Evolutionary conservation across 1,284 basidiomycete species (phyloP).

Genomic region (Earliella scabrosa): DNA sequence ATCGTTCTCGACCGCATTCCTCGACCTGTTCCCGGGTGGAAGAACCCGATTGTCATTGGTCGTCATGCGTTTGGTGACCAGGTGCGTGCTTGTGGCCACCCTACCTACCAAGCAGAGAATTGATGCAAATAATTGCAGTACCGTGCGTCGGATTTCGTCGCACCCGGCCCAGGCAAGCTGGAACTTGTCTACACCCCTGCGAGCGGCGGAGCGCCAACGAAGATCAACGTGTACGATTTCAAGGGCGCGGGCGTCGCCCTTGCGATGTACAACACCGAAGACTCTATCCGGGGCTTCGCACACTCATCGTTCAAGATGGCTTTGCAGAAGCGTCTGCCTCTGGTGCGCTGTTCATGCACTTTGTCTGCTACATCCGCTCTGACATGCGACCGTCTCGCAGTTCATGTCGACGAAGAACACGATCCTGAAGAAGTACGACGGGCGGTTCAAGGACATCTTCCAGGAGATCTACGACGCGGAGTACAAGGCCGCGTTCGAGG

Average conservation of each 20-base stretch:
- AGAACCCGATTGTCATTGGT: slow-evolving; percentile 95
- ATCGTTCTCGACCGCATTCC: slow-evolving; percentile 93
- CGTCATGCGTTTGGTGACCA: slow-evolving; percentile 98
- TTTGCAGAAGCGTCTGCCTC: slow-evolving; percentile 91
- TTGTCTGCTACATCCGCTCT: neutral
- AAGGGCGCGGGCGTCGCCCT: slow-evolving; percentile 88
- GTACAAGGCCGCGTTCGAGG: slow-evolving; percentile 87
- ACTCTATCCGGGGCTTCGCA: slow-evolving; percentile 94
- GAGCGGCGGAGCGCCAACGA: slow-evolving; percentile 66
- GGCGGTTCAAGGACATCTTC: slow-evolving; percentile 99
- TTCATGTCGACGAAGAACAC: slow-evolving; percentile 99
- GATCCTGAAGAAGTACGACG: slow-evolving; percentile 96
- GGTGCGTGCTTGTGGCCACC: slow-evolving; percentile 40
- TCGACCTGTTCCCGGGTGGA: slow-evolving; percentile 94
- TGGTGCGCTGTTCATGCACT: slow-evolving; percentile 64
- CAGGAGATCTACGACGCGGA: slow-evolving; percentile 88
- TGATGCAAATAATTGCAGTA: slow-evolving; percentile 52
- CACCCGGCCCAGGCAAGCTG: slow-evolving; percentile 87
- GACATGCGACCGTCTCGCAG: slow-evolving; percentile 34
- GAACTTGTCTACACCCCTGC: slow-evolving; percentile 87
- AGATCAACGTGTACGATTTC: slow-evolving; percentile 89
- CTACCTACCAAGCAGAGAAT: neutral
- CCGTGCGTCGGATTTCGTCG: slow-evolving; percentile 88
- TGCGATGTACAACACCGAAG: slow-evolving; percentile 96
- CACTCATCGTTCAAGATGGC: slow-evolving; percentile 99